These are phyloP conservation scores for Talaromyces albobiverticillius DNA, from an alignment of 2,329 filamentous ascomycete genomes.

Conservation along the genomic window DNA sequence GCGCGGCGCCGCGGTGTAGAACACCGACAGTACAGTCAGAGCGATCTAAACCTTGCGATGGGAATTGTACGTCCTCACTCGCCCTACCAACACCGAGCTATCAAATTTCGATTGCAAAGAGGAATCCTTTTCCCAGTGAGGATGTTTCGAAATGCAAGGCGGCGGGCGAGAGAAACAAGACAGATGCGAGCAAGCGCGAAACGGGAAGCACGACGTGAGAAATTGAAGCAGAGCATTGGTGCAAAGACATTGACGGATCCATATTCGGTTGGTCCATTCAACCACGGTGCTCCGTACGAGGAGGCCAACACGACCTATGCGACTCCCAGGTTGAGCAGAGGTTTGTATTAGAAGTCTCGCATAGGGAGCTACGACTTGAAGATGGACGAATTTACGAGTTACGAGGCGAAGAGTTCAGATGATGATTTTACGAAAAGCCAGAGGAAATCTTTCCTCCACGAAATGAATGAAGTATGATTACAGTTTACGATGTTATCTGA, in stretches of 20 bases:
- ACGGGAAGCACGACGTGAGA: constrained; percentile 52
- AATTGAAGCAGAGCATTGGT: constrained; percentile 55
- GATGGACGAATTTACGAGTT: neutral
- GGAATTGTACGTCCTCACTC: constrained; percentile 28
- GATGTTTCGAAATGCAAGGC: constrained; percentile 49
- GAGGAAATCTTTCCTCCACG: neutral
- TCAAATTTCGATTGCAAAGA: constrained; percentile 37
- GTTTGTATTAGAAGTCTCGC: neutral
- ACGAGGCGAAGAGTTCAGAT: neutral
- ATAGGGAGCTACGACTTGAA: neutral
- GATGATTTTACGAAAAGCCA: constrained; percentile 11
- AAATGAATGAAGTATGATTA: constrained; percentile 1
- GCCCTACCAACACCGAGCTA: constrained; percentile 28
- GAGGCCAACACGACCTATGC: neutral
- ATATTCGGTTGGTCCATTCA: constrained; percentile 12
- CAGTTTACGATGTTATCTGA: constrained; percentile 8
- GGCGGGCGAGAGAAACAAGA: constrained; percentile 44
- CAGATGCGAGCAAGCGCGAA: constrained; percentile 44
- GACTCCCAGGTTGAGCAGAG: neutral
- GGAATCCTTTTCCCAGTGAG: constrained; percentile 51
- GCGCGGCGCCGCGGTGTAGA: constrained; percentile 25
- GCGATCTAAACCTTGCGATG: constrained; percentile 15
- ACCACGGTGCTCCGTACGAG: constrained; percentile 10
- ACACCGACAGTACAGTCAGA: constrained; percentile 27
- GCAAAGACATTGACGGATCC: constrained; percentile 38